Evolutionary conservation across 768 basidiomycete genomes (phyloP).

Genomic region (Lepiota brunneoincarnata): DNA sequence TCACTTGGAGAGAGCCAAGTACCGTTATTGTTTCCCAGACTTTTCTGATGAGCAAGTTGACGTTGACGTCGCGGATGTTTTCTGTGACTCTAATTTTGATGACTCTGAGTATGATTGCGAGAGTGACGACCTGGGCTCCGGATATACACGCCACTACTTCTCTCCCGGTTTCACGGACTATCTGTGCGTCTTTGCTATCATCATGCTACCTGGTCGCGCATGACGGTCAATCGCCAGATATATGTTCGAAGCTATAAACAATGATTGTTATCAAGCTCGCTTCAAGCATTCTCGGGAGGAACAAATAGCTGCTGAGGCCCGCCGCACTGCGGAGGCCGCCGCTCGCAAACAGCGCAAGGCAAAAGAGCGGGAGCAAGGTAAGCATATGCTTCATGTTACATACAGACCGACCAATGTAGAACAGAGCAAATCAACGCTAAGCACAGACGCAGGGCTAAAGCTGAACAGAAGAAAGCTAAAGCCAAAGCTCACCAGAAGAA

Average conservation of each 20-base stretch:
- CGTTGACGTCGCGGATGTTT: constrained; percentile 24
- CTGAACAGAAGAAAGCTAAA: constrained; percentile 52
- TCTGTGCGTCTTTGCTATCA: background rate
- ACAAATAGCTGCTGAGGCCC: constrained; percentile 50
- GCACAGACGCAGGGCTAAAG: constrained; percentile 53
- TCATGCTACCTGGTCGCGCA: background rate
- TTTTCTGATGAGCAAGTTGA: constrained; percentile 35
- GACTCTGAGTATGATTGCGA: constrained; percentile 34
- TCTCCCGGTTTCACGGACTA: background rate
- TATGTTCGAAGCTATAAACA: constrained; percentile 19
- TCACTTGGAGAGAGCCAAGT: constrained; percentile 40
- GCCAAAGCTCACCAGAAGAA: constrained; percentile 46
- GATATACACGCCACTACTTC: background rate
- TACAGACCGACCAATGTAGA: background rate
- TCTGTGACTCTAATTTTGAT: constrained; percentile 27
- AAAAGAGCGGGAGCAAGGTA: constrained; percentile 55
- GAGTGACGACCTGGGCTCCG: constrained; percentile 21
- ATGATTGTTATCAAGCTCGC: constrained; percentile 33
- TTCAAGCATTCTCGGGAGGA: constrained; percentile 49
- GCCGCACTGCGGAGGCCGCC: constrained; percentile 47
- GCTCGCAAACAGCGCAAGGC: constrained; percentile 44
- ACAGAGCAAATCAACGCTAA: constrained; percentile 57
- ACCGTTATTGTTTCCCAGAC: background rate
- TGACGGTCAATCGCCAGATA: constrained; percentile 31
- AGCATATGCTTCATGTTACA: constrained; percentile 9